Percentiles rank a stretch among this genome's conserved stretches.
phyloP scores from a whole-genome alignment of 2,329 filamentous ascomycete species.

The Colletotrichum sp. region DNA sequence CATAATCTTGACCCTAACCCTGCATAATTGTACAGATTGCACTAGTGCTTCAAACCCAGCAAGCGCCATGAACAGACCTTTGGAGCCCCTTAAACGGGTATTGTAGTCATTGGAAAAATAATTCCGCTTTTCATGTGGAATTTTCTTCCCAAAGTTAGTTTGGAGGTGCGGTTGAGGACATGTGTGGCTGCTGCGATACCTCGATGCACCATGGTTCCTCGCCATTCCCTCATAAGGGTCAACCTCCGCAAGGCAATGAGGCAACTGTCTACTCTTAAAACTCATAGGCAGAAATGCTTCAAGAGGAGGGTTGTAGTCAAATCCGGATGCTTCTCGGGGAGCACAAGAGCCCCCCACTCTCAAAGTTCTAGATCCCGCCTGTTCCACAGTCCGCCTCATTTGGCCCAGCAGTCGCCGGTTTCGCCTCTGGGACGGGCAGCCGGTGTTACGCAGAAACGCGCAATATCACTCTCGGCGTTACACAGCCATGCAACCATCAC shows the following conservation, averaged over 20 bases:
- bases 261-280: background rate
- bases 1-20: background rate
- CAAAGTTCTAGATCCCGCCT: background rate
- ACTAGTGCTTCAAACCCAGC: background rate
- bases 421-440: background rate
- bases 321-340: background rate
- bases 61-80: background rate
- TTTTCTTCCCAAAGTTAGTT: background rate
- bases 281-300: background rate
- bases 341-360: background rate
- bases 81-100: background rate
- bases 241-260: background rate
- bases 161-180: background rate
- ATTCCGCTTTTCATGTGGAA: background rate
- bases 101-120: background rate
- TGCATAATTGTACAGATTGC: constrained; percentile 2
- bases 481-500: background rate
- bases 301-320: background rate
- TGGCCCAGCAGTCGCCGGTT: background rate
- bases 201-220: background rate
- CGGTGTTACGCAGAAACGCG: background rate
- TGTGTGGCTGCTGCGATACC: background rate
- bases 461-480: background rate
- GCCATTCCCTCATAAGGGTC: background rate
- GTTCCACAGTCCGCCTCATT: background rate